Conservation (phyloP, 208 protist genomes). For the Acanthamoeba triangularis region DNA sequence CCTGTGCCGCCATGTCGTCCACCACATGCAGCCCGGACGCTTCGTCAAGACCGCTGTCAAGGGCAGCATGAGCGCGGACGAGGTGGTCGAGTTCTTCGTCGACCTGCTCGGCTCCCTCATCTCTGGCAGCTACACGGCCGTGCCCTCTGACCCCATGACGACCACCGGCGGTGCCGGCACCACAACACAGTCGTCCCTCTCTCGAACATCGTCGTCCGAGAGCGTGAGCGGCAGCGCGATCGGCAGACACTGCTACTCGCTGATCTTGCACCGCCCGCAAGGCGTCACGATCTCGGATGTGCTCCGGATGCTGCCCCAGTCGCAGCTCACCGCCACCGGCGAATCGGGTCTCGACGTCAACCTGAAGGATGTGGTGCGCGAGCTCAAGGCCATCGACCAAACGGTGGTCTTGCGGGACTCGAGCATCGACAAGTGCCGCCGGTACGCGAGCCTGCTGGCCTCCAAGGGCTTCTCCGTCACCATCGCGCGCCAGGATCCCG, state of each 20-base stretch:
- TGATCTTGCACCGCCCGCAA: slow-evolving; percentile 21
- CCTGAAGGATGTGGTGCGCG: slow-evolving; percentile 24
- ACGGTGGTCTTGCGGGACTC: slow-evolving; percentile 21
- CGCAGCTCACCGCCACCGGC: background rate
- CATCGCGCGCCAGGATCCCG: slow-evolving; percentile 23
- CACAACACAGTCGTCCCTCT: too few species aligned
- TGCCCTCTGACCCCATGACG: background rate
- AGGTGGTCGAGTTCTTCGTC: slow-evolving; percentile 33
- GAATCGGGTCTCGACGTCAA: slow-evolving; percentile 44
- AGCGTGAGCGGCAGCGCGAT: background rate
- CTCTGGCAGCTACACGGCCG: background rate
- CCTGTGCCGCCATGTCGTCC: slow-evolving; percentile 46
- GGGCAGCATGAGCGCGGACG: slow-evolving; percentile 37
- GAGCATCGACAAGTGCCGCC: slow-evolving; percentile 60
- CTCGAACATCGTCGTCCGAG: background rate
- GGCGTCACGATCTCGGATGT: slow-evolving; percentile 22
- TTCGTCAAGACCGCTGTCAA: background rate
- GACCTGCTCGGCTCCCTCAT: slow-evolving; percentile 33
- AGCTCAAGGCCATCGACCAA: slow-evolving; percentile 54
- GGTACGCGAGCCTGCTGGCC: slow-evolving; percentile 11
- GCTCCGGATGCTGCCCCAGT: slow-evolving; percentile 48
- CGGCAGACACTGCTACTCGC: slow-evolving; percentile 16
- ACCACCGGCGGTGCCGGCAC: too few species aligned
- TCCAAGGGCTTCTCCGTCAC: slow-evolving; percentile 57
- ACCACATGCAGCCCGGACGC: background rate